Percentiles rank a stretch among this genome's conserved stretches.
phyloP scores from a whole-genome alignment of 257 asterid species.

The Striga asiatica region DNA sequence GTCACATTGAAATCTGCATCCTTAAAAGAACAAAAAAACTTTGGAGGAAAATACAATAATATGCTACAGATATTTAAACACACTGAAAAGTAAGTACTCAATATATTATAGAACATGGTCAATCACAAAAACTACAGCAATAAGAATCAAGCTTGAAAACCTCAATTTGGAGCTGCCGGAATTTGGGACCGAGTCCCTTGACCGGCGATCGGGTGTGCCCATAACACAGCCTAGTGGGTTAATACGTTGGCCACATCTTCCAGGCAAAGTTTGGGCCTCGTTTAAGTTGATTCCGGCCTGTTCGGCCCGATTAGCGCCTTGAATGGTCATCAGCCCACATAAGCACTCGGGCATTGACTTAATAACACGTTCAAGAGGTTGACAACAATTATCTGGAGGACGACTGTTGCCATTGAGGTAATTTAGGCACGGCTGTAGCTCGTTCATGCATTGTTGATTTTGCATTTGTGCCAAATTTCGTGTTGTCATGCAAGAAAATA shows the following conservation, averaged over 20 bases:
- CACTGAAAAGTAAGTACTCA: neutral
- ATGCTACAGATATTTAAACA: neutral
- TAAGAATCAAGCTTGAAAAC: slow-evolving; percentile 2
- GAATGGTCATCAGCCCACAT: slow-evolving; percentile 51
- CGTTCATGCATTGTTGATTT: slow-evolving; percentile 38
- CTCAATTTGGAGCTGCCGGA: neutral
- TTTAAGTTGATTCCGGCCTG: slow-evolving; percentile 50
- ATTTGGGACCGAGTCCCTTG: slow-evolving; percentile 12
- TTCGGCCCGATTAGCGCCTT: slow-evolving; percentile 60
- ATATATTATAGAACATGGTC: slow-evolving; percentile 7
- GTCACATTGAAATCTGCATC: no score
- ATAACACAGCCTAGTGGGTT: slow-evolving; percentile 73
- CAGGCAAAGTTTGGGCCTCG: slow-evolving; percentile 66
- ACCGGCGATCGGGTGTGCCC: slow-evolving; percentile 38
- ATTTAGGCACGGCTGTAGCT: slow-evolving; percentile 52
- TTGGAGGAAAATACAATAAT: no score
- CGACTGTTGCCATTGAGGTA: slow-evolving; percentile 37
- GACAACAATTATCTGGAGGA: slow-evolving; percentile 68
- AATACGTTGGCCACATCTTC: slow-evolving; percentile 65
- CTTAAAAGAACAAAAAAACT: no score
- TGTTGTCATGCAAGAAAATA: slow-evolving; percentile 15
- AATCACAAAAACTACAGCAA: slow-evolving; percentile 1
- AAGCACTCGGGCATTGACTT: slow-evolving; percentile 63
- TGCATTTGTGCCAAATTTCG: slow-evolving; percentile 30
- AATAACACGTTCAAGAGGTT: slow-evolving; percentile 39